A percentile compares a stretch with the other conserved stretches of the same genome.
These are phyloP conservation scores for Fraxinus cuspidata DNA, from an alignment of 257 asterid species.

Conservation along the genomic window DNA sequence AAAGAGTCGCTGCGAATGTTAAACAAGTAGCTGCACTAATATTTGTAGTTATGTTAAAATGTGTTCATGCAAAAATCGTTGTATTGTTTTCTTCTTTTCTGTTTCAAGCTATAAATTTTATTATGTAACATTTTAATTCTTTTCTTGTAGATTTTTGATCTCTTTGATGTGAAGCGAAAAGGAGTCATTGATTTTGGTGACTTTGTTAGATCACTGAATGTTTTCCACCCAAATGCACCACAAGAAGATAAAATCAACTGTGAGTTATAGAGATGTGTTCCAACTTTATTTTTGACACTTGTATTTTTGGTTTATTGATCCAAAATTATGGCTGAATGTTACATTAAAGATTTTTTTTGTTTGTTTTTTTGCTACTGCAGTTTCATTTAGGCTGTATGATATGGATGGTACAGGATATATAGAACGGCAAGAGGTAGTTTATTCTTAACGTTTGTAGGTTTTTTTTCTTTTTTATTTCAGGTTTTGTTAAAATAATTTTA, in stretches of 20 bases:
- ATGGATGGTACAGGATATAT: slow-evolving; percentile 92
- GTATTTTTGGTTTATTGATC: slow-evolving; percentile 12
- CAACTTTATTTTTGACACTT: neutral
- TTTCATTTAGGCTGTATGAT: slow-evolving; percentile 92
- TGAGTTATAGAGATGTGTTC: slow-evolving; percentile 35
- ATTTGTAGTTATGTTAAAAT: too few relatives aligned
- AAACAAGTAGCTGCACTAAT: too few relatives aligned
- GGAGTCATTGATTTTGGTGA: slow-evolving; percentile 98
- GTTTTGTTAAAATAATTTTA: neutral
- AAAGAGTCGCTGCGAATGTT: too few relatives aligned
- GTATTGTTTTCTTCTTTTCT: neutral
- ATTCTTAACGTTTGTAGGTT: slow-evolving; percentile 9
- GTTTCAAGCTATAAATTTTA: neutral
- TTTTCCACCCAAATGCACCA: slow-evolving; percentile 97
- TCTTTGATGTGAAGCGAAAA: slow-evolving; percentile 90
- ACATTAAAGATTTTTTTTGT: slow-evolving; percentile 26
- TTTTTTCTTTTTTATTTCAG: neutral
- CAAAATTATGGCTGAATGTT: slow-evolving; percentile 1
- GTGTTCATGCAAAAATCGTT: neutral
- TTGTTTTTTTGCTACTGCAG: slow-evolving; percentile 41
- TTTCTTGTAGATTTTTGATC: slow-evolving; percentile 78
- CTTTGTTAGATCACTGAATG: slow-evolving; percentile 85
- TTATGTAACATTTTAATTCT: slow-evolving; percentile 11
- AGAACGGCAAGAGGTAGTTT: slow-evolving; percentile 88
- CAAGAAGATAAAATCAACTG: slow-evolving; percentile 87